These are phyloP conservation scores for Candida glaebosa DNA, from an alignment of 805 yeast species.

Conservation along the genomic window DNA sequence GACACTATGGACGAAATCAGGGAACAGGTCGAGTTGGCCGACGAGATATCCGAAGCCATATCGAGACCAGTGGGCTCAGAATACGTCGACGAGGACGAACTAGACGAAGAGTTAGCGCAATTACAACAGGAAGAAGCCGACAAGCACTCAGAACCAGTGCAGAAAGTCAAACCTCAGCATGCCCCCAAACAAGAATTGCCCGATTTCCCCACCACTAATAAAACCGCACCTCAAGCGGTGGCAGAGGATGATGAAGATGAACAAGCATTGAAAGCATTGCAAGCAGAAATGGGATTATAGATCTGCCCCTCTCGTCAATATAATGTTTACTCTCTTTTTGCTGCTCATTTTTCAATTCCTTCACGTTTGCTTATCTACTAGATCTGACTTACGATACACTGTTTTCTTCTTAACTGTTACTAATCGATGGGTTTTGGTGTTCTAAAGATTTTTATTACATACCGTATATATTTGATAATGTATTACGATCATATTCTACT, in stretches of 20 bases:
- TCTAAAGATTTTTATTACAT: background rate
- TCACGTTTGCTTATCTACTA: background rate
- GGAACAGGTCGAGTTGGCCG: conserved; percentile 93
- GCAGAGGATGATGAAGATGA: conserved; percentile 73
- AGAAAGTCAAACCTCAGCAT: conserved; percentile 9
- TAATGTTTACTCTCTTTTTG: too few relatives aligned
- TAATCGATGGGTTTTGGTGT: conserved; percentile 2
- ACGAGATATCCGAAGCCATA: conserved; percentile 94
- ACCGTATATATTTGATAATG: background rate
- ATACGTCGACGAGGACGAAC: conserved; percentile 83
- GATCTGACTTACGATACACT: background rate
- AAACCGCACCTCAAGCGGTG: conserved; percentile 36
- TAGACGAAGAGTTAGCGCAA: conserved; percentile 89
- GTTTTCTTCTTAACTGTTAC: background rate
- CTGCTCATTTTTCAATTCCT: background rate
- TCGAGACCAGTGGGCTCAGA: conserved; percentile 89
- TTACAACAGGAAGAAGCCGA: conserved; percentile 80
- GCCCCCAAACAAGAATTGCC: conserved; percentile 37
- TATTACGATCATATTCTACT: background rate
- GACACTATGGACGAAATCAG: conserved; percentile 97
- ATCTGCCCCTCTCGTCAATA: too few relatives aligned
- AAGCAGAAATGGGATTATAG: conserved; percentile 82
- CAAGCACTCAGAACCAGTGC: conserved; percentile 14
- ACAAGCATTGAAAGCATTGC: conserved; percentile 73
- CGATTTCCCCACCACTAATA: conserved; percentile 42